These are phyloP conservation scores for Cyamopsis tetragonoloba DNA, from an alignment of 306 rosid species.

Conservation along the genomic window DNA sequence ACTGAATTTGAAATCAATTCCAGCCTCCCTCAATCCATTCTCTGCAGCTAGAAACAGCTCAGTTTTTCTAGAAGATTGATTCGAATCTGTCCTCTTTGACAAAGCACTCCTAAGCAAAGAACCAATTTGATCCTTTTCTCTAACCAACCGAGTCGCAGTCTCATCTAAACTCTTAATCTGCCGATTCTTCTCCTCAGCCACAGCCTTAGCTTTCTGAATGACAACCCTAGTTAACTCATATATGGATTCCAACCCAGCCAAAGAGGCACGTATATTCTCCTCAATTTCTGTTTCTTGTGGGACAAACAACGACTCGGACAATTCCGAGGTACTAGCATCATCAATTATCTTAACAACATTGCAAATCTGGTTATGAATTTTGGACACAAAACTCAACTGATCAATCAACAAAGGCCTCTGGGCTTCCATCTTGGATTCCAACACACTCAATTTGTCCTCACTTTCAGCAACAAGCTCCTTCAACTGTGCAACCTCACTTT, in stretches of 20 bases:
- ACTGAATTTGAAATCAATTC: conserved; percentile 83
- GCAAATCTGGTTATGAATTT: conserved; percentile 71
- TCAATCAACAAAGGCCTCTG: conserved; percentile 73
- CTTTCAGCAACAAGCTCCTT: conserved; percentile 56
- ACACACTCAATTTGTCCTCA: conserved; percentile 58
- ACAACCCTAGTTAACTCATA: conserved; percentile 59
- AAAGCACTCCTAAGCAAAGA: conserved; percentile 82
- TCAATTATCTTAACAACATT: conserved; percentile 56
- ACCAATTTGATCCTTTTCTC: conserved; percentile 94
- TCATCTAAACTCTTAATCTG: conserved; percentile 71
- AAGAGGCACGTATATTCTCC: conserved; percentile 80
- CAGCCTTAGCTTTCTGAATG: conserved; percentile 57
- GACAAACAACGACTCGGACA: conserved; percentile 78
- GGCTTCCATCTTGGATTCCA: conserved; percentile 51
- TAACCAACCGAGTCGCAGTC: conserved; percentile 52
- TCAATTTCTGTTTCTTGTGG: conserved; percentile 87
- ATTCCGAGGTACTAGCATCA: conserved; percentile 50
- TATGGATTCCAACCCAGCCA: conserved; percentile 94
- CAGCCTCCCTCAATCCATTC: conserved; percentile 83
- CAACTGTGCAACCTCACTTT: conserved; percentile 53
- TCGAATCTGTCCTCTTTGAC: conserved; percentile 57
- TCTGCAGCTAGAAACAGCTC: conserved; percentile 82
- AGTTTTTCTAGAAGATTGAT: conserved; percentile 52
- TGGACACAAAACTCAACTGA: conserved; percentile 74
- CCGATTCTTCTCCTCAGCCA: conserved; percentile 57